Evolutionary conservation across 2,329 filamentous ascomycete genomes (phyloP), one percentile per base, ranked within the genome.

Genomic region (Neopestalotiopsis sp.): DNA sequence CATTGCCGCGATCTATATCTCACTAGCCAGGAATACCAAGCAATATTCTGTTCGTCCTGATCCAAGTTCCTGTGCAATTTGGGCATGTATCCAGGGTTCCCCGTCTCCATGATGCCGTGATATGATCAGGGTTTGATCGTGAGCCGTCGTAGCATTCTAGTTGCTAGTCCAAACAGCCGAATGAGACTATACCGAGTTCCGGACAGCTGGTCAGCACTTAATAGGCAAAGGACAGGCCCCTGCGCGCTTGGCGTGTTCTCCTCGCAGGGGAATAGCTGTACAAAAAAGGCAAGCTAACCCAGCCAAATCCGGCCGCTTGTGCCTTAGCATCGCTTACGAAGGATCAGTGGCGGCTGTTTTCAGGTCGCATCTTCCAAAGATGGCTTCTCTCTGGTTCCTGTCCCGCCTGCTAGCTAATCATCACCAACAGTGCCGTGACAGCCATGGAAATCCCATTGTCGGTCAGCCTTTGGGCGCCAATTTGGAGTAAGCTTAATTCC

Each of bases 111-210:
- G 17, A 20, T 17, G 45, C 45, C 45, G 20, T 24, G 9, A 53
- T 20, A 53, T 53, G 45, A n/a, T 20, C 17, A 20, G 45, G 20
- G 45, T 53, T 53, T 17, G 45, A 53, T 53, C 45, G 45, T 20
- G 45, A 53, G 45, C 45, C 45, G 45, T 53, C 45, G 45, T 53
- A 53, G 45, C 45, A 53, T 53, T 53, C 45, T 53, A 53, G 45
- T 53, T 20, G 17, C 45, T 53, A 53, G 45, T 53, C 45, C 45
- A 53, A 20, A 53, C 45, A 53, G 45, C 45, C 45, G 45, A 53
- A n/a, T 17, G 45, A 53, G 45, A 53, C 45, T 53, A 53, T 53
- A 53, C 45, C 45, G 45, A 53, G 14, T 53, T 53, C 45, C 17
- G 45, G 45, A 53, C 45, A 20, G 45, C 17, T n/a, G 45, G 45